Percentiles rank a stretch among this genome's conserved stretches.
These are phyloP conservation scores for Leccinum uliginosum DNA, from an alignment of 768 basidiomycete genomes.

Conservation along the genomic window DNA sequence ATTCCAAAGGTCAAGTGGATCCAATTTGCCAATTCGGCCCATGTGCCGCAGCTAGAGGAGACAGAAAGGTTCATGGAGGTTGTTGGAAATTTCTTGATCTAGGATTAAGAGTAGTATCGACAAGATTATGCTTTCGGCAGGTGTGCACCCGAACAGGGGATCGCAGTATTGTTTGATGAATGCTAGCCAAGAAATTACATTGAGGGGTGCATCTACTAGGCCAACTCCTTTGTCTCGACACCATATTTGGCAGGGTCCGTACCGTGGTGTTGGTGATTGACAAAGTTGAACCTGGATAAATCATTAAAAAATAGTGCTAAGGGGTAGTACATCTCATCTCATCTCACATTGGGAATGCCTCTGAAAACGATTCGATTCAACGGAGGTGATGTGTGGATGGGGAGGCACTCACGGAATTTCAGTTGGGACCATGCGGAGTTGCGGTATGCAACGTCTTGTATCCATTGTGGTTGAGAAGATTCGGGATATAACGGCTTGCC, in stretches of 20 bases:
- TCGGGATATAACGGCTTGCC: conserved; percentile 87
- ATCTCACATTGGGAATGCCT: conserved; percentile 71
- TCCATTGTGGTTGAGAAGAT: conserved; percentile 77
- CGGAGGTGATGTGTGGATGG: background rate
- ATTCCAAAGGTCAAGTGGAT: conserved; percentile 35
- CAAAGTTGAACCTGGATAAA: conserved; percentile 83
- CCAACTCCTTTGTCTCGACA: conserved; percentile 30
- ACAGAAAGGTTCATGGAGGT: conserved; percentile 32
- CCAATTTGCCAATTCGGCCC: conserved; percentile 34
- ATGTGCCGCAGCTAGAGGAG: conserved; percentile 36
- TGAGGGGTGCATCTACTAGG: conserved; percentile 15
- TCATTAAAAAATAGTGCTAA: conserved; percentile 4
- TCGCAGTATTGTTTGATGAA: background rate
- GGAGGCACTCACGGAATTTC: conserved; percentile 69
- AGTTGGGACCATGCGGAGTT: conserved; percentile 94
- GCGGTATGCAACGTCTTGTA: conserved; percentile 79
- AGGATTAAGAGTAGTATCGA: conserved; percentile 1
- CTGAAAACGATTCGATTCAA: conserved; percentile 34
- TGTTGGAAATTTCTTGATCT: conserved; percentile 29
- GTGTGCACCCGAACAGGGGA: background rate
- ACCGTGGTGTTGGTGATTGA: conserved; percentile 86
- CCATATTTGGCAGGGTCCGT: conserved; percentile 80
- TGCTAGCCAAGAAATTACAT: conserved; percentile 7
- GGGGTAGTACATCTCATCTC: background rate
- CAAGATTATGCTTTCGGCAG: background rate